A percentile compares a stretch with the other conserved stretches of the same genome.
phyloP scores from a whole-genome alignment of 345 rosid genomes.

The Acer yangbiense region DNA sequence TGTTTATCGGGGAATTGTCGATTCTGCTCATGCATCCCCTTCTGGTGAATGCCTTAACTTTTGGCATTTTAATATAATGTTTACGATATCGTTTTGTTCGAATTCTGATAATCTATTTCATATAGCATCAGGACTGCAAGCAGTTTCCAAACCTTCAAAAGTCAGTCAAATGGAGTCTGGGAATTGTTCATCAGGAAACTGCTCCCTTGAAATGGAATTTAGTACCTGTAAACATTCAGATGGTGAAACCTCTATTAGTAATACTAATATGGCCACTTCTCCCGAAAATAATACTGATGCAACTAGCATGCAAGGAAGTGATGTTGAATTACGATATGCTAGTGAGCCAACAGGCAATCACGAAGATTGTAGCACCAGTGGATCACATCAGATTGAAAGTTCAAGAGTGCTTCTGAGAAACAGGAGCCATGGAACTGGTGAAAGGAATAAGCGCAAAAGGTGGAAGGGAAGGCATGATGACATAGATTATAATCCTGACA shows the following conservation, averaged over 20 bases:
- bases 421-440: conserved; percentile 53
- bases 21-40: conserved; percentile 39
- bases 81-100: conserved; percentile 13
- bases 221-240: conserved; percentile 51
- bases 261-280: conserved; percentile 39
- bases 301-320: conserved; percentile 47
- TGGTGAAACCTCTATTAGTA: conserved; percentile 50
- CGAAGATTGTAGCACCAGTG: conserved; percentile 88
- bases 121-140: conserved; percentile 41
- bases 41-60: conserved; percentile 41
- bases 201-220: conserved; percentile 57
- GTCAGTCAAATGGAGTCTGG: conserved; percentile 44
- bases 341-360: conserved; percentile 50
- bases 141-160: conserved; percentile 39
- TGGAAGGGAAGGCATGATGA: conserved; percentile 91
- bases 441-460: conserved; percentile 83
- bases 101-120: conserved; percentile 18
- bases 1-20: conserved; percentile 86
- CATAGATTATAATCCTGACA: conserved; percentile 39
- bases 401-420: conserved; percentile 45
- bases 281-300: conserved; percentile 47
- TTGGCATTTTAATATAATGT: conserved; percentile 2
- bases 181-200: conserved; percentile 45
- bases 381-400: conserved; percentile 53
- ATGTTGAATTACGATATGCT: conserved; percentile 55